Evolutionary conservation across 371 early-diverging fungal genomes (phyloP).

Genomic region (Syncephalastrum contaminatum): DNA sequence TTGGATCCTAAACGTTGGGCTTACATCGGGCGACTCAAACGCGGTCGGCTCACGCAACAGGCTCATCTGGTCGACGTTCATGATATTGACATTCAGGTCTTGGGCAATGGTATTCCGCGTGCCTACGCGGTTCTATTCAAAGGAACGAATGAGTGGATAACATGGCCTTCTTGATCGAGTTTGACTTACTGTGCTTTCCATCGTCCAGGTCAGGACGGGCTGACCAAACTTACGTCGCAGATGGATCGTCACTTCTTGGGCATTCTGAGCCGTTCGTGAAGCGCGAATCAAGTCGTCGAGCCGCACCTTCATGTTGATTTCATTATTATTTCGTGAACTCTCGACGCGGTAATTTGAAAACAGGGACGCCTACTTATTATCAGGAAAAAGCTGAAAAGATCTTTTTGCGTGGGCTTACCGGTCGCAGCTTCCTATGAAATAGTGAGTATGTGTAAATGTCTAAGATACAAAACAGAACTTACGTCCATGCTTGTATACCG

Average conservation of each 20-base stretch:
- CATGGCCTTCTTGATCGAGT: not conserved
- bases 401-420: constrained; percentile 21
- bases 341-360: constrained; percentile 60
- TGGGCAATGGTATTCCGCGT: constrained; percentile 9
- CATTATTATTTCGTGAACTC: constrained; percentile 34
- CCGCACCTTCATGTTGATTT: constrained; percentile 48
- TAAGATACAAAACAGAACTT: constrained; percentile 25
- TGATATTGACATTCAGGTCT: constrained; percentile 14
- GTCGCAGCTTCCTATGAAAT: constrained; percentile 20
- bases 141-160: not conserved
- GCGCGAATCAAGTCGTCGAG: constrained; percentile 50
- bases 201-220: constrained; percentile 36
- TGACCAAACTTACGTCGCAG: constrained; percentile 42
- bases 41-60: constrained; percentile 15
- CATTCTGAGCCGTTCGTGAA: constrained; percentile 41
- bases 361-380: constrained; percentile 37
- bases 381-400: too few species aligned
- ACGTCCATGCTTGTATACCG: constrained; percentile 59
- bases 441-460: not conserved
- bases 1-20: not conserved
- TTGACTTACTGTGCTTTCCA: constrained; percentile 22
- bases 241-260: constrained; percentile 32
- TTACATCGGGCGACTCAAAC: constrained; percentile 17
- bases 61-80: constrained; percentile 15
- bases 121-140: constrained; percentile 12